Conservation (phyloP, 495 filamentous ascomycete genomes). For the Hyaloscypha variabilis region DNA sequence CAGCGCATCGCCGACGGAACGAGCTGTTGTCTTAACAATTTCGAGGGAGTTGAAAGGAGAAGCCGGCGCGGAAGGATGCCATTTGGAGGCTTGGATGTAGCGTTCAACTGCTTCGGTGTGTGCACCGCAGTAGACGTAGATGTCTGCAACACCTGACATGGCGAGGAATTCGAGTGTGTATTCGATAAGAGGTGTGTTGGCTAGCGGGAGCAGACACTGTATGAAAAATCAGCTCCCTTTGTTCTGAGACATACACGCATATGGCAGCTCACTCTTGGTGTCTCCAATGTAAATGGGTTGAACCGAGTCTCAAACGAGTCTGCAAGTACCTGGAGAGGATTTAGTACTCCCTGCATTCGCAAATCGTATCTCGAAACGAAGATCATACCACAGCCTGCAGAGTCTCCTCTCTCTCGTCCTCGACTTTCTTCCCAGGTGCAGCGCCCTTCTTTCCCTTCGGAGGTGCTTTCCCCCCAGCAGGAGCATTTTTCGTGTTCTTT, state of each 20-base stretch:
- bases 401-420: slow-evolving; percentile 77
- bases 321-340: slow-evolving; percentile 65
- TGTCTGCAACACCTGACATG: slow-evolving; percentile 87
- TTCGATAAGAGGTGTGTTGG: slow-evolving; percentile 93
- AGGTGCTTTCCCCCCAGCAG: slow-evolving; percentile 26
- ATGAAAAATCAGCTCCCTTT: slow-evolving; percentile 8
- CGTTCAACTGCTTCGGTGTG: slow-evolving; percentile 89
- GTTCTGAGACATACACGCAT: neutral
- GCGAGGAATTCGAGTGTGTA: slow-evolving; percentile 97
- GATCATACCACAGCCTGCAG: slow-evolving; percentile 81
- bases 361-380: slow-evolving; percentile 7
- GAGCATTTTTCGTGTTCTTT: slow-evolving; percentile 23
- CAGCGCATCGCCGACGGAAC: slow-evolving; percentile 91
- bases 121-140: slow-evolving; percentile 88
- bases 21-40: slow-evolving; percentile 79
- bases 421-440: slow-evolving; percentile 61
- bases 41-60: slow-evolving; percentile 86
- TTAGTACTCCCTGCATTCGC: slow-evolving; percentile 18
- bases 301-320: slow-evolving; percentile 95
- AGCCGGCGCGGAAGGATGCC: slow-evolving; percentile 41
- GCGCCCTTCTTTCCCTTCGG: slow-evolving; percentile 44
- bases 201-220: slow-evolving; percentile 91
- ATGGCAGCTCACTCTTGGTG: slow-evolving; percentile 67
- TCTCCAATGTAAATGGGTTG: slow-evolving; percentile 84
- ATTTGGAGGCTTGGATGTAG: slow-evolving; percentile 62